A percentile compares a stretch with the other conserved stretches of the same genome.
Evolutionary conservation across 768 basidiomycete species (phyloP).

Genomic region (Phaffia australis): DNA sequence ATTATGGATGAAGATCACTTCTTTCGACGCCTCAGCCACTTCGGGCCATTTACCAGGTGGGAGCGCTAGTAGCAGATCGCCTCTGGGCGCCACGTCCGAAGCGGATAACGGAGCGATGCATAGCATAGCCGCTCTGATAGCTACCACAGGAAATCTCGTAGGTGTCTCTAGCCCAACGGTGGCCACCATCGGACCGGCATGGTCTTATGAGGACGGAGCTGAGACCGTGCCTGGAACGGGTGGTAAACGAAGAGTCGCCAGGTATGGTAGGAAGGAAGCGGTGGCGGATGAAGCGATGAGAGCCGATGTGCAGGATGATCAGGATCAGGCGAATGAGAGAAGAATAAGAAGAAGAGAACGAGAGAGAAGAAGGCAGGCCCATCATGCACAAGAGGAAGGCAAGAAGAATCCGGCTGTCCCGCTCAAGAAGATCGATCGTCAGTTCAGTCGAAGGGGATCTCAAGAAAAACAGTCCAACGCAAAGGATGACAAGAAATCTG

Average conservation of each 20-base stretch:
- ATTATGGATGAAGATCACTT: no score
- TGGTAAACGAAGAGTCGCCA: conserved; percentile 1
- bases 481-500: not conserved
- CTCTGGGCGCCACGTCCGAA: no score
- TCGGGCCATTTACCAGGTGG: no score
- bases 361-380: not conserved
- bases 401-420: not conserved
- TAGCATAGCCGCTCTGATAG: not conserved
- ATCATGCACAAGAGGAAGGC: not conserved
- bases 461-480: not conserved
- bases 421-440: no score
- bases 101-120: no score
- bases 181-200: conserved; percentile 8
- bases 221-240: not conserved
- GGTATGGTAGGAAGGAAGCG: conserved; percentile 7
- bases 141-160: conserved; percentile 13
- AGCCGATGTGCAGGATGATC: not conserved
- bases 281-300: not conserved
- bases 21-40: no score
- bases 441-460: not conserved
- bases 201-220: conserved; percentile 11
- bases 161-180: not conserved
- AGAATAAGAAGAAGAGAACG: not conserved
- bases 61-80: no score
- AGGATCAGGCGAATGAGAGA: not conserved